These are phyloP conservation scores for Galeopsis tetrahit DNA, from an alignment of 257 asterid species.

Conservation along the genomic window DNA sequence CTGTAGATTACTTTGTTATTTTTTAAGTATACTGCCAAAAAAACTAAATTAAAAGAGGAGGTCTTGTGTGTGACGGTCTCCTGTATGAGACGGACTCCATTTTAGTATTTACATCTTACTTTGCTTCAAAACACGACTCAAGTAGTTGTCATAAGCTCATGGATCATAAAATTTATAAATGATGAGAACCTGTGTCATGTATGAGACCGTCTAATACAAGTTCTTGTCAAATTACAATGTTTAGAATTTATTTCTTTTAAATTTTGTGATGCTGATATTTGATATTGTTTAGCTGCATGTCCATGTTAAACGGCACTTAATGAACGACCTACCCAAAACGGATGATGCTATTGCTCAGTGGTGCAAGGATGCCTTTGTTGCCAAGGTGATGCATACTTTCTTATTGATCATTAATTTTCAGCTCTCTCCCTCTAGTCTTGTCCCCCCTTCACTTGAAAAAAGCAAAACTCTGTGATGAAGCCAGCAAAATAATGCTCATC, in stretches of 20 bases:
- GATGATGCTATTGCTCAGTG: conserved; percentile 84
- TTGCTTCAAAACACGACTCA: too few species aligned
- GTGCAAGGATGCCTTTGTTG: conserved; percentile 81
- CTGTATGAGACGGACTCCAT: too few species aligned
- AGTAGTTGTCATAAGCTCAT: too few species aligned
- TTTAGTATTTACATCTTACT: too few species aligned
- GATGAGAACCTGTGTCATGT: too few species aligned
- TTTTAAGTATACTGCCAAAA: conserved; percentile 24
- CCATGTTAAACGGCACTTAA: conserved; percentile 75
- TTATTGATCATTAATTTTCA: not conserved
- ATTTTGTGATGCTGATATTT: conserved; percentile 16
- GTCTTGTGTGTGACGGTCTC: too few species aligned
- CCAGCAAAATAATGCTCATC: not conserved
- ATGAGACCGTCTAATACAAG: too few species aligned
- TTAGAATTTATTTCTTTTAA: not conserved
- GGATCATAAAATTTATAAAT: too few species aligned
- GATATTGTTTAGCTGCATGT: conserved; percentile 70
- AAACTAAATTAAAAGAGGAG: too few species aligned
- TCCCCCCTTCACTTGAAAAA: not conserved
- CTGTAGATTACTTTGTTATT: not conserved
- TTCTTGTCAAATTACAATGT: not conserved
- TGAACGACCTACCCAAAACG: conserved; percentile 81
- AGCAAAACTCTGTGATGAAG: not conserved
- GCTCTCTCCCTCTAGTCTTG: not conserved
- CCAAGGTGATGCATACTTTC: conserved; percentile 58